Conservation (phyloP, 2,329 filamentous ascomycete species). For the Penicillium sp. region DNA sequence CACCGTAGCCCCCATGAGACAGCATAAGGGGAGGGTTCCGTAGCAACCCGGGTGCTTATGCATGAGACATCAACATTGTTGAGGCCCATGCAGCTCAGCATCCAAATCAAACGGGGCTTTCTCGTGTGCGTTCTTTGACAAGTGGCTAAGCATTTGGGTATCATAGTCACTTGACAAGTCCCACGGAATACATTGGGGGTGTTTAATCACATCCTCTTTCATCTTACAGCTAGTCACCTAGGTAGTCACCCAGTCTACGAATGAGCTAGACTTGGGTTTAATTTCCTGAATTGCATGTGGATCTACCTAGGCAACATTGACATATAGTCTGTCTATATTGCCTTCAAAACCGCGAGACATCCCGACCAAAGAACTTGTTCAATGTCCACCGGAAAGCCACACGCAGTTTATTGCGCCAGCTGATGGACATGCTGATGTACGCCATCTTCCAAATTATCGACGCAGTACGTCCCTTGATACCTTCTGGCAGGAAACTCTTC, state of each 20-base stretch:
- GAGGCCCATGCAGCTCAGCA: not conserved
- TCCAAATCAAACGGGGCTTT: not conserved
- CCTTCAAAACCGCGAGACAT: conserved; percentile 44
- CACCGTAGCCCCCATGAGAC: not conserved
- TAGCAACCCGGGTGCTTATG: not conserved
- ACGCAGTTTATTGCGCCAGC: conserved; percentile 47
- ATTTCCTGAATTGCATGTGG: not conserved
- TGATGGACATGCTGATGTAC: conserved; percentile 49
- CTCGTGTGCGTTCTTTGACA: not conserved
- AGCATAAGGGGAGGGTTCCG: not conserved
- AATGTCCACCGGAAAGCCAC: conserved; percentile 45
- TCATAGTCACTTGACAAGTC: not conserved
- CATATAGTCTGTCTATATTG: not conserved
- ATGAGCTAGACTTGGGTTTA: not conserved
- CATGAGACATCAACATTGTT: not conserved
- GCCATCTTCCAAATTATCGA: conserved; percentile 48
- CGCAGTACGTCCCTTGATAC: conserved; percentile 43
- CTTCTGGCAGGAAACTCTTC: conserved; percentile 35
- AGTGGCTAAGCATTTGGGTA: not conserved
- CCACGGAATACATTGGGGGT: not conserved
- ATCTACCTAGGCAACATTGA: not conserved
- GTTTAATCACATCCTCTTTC: not conserved
- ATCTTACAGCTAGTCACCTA: not conserved
- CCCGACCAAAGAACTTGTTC: conserved; percentile 46
- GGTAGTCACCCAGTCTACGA: not conserved